These are phyloP conservation scores for Apiospora rasikravindrae DNA, from an alignment of 2,329 filamentous ascomycete species.

Conservation along the genomic window DNA sequence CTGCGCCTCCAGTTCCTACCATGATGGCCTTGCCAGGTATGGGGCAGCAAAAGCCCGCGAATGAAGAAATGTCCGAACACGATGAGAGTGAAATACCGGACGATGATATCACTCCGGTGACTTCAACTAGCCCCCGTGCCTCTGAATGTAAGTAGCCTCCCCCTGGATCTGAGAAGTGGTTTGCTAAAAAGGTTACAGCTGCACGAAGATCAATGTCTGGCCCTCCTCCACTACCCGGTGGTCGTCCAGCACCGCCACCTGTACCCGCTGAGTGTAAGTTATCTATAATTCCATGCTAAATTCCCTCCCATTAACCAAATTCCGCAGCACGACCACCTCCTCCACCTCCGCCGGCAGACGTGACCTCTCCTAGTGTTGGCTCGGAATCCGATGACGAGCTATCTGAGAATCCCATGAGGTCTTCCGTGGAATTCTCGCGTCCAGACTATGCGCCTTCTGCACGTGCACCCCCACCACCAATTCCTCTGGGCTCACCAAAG, in stretches of 20 bases:
- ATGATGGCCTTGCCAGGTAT: constrained; percentile 76
- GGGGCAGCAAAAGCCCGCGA: constrained; percentile 59
- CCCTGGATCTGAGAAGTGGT: constrained; percentile 9
- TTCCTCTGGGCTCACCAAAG: constrained; percentile 50
- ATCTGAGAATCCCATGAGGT: constrained; percentile 57
- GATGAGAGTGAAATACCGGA: constrained; percentile 54
- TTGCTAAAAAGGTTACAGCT: constrained; percentile 34
- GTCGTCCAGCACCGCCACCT: constrained; percentile 61
- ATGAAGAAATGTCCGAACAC: constrained; percentile 48
- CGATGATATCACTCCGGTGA: constrained; percentile 36
- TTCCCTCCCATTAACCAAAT: constrained; percentile 22
- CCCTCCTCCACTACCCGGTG: constrained; percentile 53
- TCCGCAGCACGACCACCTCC: constrained; percentile 61
- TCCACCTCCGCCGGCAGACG: constrained; percentile 40
- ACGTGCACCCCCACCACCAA: constrained; percentile 51
- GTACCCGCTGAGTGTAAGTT: constrained; percentile 67
- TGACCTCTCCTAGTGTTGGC: constrained; percentile 73
- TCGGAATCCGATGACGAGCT: constrained; percentile 91
- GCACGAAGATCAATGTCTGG: constrained; percentile 34
- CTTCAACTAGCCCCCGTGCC: constrained; percentile 35
- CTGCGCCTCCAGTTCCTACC: constrained; percentile 60
- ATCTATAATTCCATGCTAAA: neutral
- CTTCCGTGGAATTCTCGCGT: constrained; percentile 34
- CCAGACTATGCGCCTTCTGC: constrained; percentile 43
- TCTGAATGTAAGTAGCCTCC: constrained; percentile 34